Base-by-base conservation (phyloP, 768 basidiomycete genomes). In the Mycena alexandri region DNA sequence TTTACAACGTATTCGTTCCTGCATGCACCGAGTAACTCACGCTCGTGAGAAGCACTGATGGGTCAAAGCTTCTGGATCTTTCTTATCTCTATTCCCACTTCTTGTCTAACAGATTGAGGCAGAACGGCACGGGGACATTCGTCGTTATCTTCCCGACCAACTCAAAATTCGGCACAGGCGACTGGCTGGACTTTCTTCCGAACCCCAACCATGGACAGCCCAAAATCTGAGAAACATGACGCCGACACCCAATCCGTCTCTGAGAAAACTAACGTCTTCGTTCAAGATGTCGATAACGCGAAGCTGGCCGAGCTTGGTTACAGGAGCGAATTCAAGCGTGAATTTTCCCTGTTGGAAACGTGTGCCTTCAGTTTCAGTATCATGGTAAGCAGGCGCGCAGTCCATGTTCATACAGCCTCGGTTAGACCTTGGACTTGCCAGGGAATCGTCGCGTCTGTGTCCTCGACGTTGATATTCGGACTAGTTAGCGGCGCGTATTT, bases 301-400 rank as follows among this genome's bases (percentile, higher is more conserved):
- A 79, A 85, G 46, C 85, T 92, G 21, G 91, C 90, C 12, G 78
- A 85, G 67, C 84, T 93, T 38, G 91, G 91, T 12, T 93, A 92
- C 75, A 90, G 84, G 79, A 83, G 84, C 74, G 90, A 91, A 77
- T 92, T 93, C 78, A 89, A 82, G 73, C 87, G 91, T 59, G 89
- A 92, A 76, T 92, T 93, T 74, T 88, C 90, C 86, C 80, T 87
- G 43, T 58, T 89, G 13, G 89, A 91, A 78, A 90, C 89, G 1
- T 79, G 90, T 22, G 87, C 87, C 0, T 91, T 92, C 71, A 83
- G 89, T 0, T 86, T 92, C 75, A 85, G 84, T 29, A 87, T 87
- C 71, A 86, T 88, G 86, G 84, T 70, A 12, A 33, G 56, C 25
- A 8, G 4, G 25, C 51, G 22, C 33, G 36, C 8, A 36, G 21